Base-by-base conservation (phyloP, 2,329 filamentous ascomycete genomes). In the Fusarium illudens region DNA sequence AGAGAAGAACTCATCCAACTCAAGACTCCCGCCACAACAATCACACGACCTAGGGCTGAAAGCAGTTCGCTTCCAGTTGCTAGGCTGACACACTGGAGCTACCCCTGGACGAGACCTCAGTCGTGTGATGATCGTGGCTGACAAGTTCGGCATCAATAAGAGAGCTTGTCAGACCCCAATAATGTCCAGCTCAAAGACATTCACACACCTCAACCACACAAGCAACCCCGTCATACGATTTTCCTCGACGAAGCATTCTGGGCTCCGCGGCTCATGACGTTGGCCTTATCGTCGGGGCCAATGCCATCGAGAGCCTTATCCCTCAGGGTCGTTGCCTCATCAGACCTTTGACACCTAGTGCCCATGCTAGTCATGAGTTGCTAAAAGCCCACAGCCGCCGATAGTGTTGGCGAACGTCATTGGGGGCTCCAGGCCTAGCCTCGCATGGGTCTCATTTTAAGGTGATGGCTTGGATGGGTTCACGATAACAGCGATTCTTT, bases 351-450 rank as follows among this genome's bases (percentile, higher is more conserved):
- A 60, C 20, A 19, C 50, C 34, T 68, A 65, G 68, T 67, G 59
- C 30, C 53, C 30, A 30, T 56, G 37, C 61, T 58, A 62, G 55
- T 61, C 62, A 71, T 67, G 64, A 60, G n/a, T 36, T 53, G 9
- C 29, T 39, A 39, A 17, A 33, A 58, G 27, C 22, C 36, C 32
- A 53, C 39, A 36, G 30, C 42, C 27, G 34, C 53, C 37, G 55
- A 60, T 68, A 52, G 37, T 29, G 30, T 36, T 53, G 48, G 52
- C 57, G 62, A 60, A 62, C 62, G 57, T 73, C 68, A 73, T 71
- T 64, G 30, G 39, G 36, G 34, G 50, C 22, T 53, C 22, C 39
- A 54, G 62, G 55, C 49, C 52, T 34, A 32, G 30, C 60, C 52
- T 42, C 33, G 29, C 52, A 58, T 54, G 36, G 36, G 46, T 58